Conservation (phyloP, 108 stramenopile species). For the Discostella stelligeroides region DNA sequence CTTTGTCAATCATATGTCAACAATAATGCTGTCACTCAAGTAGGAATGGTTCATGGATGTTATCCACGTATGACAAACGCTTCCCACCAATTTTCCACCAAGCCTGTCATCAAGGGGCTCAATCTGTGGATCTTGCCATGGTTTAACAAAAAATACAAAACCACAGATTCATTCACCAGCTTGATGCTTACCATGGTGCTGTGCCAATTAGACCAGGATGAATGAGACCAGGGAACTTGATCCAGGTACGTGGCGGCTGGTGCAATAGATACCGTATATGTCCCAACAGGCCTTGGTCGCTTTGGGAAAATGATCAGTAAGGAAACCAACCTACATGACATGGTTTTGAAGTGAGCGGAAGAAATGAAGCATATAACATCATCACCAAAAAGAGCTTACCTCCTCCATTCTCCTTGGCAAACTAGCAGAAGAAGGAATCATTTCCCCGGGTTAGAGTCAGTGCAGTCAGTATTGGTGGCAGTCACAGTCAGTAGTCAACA, state of each 20-base stretch:
- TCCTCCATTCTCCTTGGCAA: constrained; percentile 76
- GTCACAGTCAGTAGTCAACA: too few relatives aligned
- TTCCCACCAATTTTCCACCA: too few relatives aligned
- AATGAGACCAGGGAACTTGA: constrained; percentile 57
- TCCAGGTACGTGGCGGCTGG: constrained; percentile 57
- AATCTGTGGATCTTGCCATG: too few relatives aligned
- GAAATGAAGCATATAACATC: neutral
- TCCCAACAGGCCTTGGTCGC: constrained; percentile 75
- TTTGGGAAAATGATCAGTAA: constrained; percentile 65
- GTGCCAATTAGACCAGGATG: constrained; percentile 76
- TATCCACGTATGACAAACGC: too few relatives aligned
- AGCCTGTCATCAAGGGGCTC: too few relatives aligned
- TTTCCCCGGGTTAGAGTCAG: too few relatives aligned
- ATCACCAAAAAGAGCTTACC: constrained; percentile 16
- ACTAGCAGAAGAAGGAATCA: neutral
- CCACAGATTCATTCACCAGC: too few relatives aligned
- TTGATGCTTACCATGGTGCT: constrained; percentile 54
- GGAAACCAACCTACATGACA: constrained; percentile 29
- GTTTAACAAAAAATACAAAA: too few relatives aligned
- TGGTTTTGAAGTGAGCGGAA: neutral
- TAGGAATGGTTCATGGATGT: too few relatives aligned
- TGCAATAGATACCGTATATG: constrained; percentile 68
- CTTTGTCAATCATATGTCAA: too few relatives aligned
- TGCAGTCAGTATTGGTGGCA: too few relatives aligned
- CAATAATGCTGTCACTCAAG: too few relatives aligned